Evolutionary conservation across 1,284 basidiomycete species (phyloP), one percentile per base, ranked within the genome.

Genomic region (Puccinia horiana): DNA sequence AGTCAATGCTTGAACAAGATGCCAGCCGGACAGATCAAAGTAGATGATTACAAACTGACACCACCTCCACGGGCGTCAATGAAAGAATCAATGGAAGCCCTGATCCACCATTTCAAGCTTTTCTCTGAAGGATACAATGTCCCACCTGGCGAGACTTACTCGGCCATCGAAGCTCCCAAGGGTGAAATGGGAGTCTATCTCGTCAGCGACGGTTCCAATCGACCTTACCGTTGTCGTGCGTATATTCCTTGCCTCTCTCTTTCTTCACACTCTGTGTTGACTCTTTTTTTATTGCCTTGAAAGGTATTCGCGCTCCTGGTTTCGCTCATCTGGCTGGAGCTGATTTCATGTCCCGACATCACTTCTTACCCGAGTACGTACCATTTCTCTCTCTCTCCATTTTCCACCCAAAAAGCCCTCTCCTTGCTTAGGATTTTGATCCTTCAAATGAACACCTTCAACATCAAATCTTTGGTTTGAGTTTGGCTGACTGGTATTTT

Each of bases 141-240:
- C n/a, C 96, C 96, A 23, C 93, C 96, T 47, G 90, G 96, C 47
- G 96, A 99, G 89, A 99, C 96, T 0, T 99, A 99, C 89, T 92
- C 91, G 79, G 95, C 96, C 5, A 98, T 99, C 85, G 96, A 99
- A 88, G 96, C 96, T 26, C 96, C 96, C 81, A 99, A 99, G 89
- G 96, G 96, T 83, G 95, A 98, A 89, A 98, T 98, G 96, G 95
- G 90, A 84, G 95, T 98, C 79, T 97, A 95, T 88, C 91, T 97
- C 78, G 94, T 97, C 83, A 93, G 92, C 84, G 95, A 96, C 87
- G 94, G 95, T 81, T 91, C 93, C 20, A 95, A 96, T 88, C 90
- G 95, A 54, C 95, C 95, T 26, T 98, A 98, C 88, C 90, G 93
- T 86, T 97, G 95, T 89, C 47, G 67, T 80, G 94, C 93, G 88